A percentile compares a stretch with the other conserved stretches of the same genome.
Conservation (phyloP, 345 rosid species). For the Crucihimalaya himalaica region DNA sequence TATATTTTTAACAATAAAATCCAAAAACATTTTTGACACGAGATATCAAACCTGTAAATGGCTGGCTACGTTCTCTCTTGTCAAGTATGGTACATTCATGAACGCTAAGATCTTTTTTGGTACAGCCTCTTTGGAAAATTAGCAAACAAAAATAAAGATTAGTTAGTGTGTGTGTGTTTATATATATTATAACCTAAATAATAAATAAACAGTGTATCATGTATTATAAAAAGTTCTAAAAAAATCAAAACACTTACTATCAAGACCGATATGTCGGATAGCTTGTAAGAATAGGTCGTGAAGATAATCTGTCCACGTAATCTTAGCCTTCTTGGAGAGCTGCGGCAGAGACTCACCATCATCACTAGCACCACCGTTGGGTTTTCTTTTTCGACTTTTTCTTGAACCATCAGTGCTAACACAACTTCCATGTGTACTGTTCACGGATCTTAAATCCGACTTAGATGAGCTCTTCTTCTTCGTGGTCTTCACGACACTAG, state of each 20-base stretch:
- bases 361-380: conserved; percentile 3
- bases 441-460: conserved; percentile 5
- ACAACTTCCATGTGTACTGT: neutral
- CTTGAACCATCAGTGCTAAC: conserved; percentile 19
- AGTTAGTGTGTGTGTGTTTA: neutral
- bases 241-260: conserved; percentile 53
- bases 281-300: conserved; percentile 68
- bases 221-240: neutral
- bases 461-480: conserved; percentile 21
- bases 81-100: conserved; percentile 67
- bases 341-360: conserved; percentile 11
- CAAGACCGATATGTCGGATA: conserved; percentile 54
- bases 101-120: conserved; percentile 72
- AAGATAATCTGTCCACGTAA: conserved; percentile 63
- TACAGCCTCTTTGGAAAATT: conserved; percentile 59
- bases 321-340: conserved; percentile 53
- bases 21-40: conserved; percentile 1
- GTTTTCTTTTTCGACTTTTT: conserved; percentile 20
- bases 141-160: neutral
- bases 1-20: neutral
- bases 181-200: neutral
- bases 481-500: conserved; percentile 11
- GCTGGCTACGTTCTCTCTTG: conserved; percentile 82
- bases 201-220: neutral
- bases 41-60: conserved; percentile 63